Conservation (phyloP, 768 basidiomycete genomes). For the Hypholoma sublateritium region DNA sequence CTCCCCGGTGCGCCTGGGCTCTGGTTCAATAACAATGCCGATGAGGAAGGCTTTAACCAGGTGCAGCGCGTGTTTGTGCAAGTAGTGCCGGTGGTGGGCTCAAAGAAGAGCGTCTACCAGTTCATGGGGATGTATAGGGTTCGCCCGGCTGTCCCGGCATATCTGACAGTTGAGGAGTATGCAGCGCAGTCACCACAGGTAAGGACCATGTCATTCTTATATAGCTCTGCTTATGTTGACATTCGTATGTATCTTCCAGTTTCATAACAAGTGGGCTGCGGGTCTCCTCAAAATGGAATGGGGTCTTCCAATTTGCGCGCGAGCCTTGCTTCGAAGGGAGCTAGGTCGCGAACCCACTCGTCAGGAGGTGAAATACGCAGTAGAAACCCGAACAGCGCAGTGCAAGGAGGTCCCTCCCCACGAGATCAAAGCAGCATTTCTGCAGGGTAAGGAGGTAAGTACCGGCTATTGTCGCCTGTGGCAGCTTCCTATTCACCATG, state of each 20-base stretch:
- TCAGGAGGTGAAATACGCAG: conserved; percentile 19
- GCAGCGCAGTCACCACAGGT: conserved; percentile 10
- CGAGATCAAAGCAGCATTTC: conserved; percentile 27
- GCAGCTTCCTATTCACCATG: neutral
- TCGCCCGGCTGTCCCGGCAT: neutral
- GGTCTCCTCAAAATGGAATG: conserved; percentile 24
- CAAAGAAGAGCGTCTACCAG: conserved; percentile 18
- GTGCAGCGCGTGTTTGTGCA: conserved; percentile 15
- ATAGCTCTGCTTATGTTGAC: neutral
- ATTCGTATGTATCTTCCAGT: conserved; percentile 11
- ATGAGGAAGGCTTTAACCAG: neutral
- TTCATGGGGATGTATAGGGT: conserved; percentile 30
- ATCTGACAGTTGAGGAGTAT: conserved; percentile 29
- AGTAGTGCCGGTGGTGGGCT: neutral
- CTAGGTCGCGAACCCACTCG: conserved; percentile 23
- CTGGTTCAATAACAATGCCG: conserved; percentile 18
- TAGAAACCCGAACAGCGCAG: conserved; percentile 1
- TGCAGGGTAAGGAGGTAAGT: conserved; percentile 31
- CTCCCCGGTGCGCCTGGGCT: conserved; percentile 34
- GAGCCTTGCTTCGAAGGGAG: conserved; percentile 25
- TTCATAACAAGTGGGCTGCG: conserved; percentile 28
- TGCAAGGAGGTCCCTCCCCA: conserved; percentile 16
- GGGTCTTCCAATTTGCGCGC: conserved; percentile 23
- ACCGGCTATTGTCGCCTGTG: neutral
- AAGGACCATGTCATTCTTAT: neutral